Base-by-base conservation (phyloP, 1,139 yeast species). In the Trichomonascaceae sp. region DNA sequence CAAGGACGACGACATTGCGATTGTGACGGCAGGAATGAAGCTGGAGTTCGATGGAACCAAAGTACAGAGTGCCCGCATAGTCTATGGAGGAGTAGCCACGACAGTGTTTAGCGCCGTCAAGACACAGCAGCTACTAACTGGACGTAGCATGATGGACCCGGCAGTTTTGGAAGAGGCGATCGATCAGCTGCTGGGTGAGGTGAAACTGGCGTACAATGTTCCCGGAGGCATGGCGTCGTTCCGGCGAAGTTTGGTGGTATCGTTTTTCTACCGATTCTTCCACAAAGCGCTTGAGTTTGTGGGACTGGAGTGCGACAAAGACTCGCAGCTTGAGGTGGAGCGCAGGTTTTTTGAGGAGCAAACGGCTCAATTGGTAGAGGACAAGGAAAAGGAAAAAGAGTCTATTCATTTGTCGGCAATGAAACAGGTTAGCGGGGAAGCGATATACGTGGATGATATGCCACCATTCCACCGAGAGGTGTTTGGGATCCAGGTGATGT, bases 161-260 rank as follows among this genome's bases (percentile, higher is more conserved):
- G 42, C 41, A 4, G 37, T 53, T 3, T 31, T 57, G 14, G 60
- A 57, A 28, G 39, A 43, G 3, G 56, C 57, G 1, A 41, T 57
- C 13, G 49, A 56, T 26, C 34, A 40, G 3, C 52, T 64, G 13
- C 47, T 48, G 22, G 37, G 44, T 17, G 69, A 64, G 38, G 62
- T 53, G 38, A 49, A 57, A 17, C 48, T 64, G 34, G 55, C 63
- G 1, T 64, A 45, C 43, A 52, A 54, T 16, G 69, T 64, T 17
- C 69, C 69, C 3, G 69, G 69, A 34, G 69, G 69, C 9, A 64
- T 63, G 68, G 65, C 69, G 0, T 47, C 60, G 3, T 64, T 55
- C 41, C 49, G 69, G 32, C 47, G 62, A 29, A 55, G 68, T 5
- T 48, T 64, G 34, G 57, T 65, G 11, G 39, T 63, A 30, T 61